Base-by-base conservation (phyloP, 2,329 filamentous ascomycete genomes). In the Lithohypha guttulata region DNA sequence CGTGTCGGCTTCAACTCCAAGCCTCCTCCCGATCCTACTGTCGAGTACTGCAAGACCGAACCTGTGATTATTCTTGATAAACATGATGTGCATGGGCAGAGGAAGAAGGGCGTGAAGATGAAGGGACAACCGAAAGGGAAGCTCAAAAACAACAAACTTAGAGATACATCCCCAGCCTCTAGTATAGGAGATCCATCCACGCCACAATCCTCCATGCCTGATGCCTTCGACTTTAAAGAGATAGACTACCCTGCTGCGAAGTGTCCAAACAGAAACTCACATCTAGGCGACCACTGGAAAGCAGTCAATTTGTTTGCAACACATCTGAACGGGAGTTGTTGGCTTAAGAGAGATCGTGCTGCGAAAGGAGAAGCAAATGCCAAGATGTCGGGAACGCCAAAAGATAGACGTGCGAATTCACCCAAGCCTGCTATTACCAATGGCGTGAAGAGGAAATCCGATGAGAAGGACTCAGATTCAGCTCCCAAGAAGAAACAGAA, bases 41-140 rank as follows among this genome's bases (percentile, higher is more conserved):
- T 45, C 33, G 47, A 51, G 49, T 79, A 78, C 56, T 79, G 75
- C 58, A 69, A 70, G 52, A 66, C 70, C 34, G 70, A 71, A 42
- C 75, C 75, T 3, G 70, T 73, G 62, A 69, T 75, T 31, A 66
- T 65, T 41, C 59, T 68, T 43, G 64, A 69, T 10, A 73, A 73
- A 25, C 70, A 76, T 53, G 75, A 79, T 51, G 73, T 78, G 37
- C 76, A 78, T 52, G 75, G 73, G 45, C 49, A 52, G 23, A 46
- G 49, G 13, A 52, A 48, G 40, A 52, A 52, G 41, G 49, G 49
- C 6, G 49, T 52, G 43, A 52, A 52, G 30, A 44, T 50, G 25
- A 52, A 52, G 35, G 49, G 49, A 18, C 46, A 49, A 21, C 41
- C 46, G 10, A 52, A 50, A 27, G 46, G 76, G 4, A 61, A 53